Conservation (phyloP, 2,329 filamentous ascomycete species). For the Talaromyces funiculosus region DNA sequence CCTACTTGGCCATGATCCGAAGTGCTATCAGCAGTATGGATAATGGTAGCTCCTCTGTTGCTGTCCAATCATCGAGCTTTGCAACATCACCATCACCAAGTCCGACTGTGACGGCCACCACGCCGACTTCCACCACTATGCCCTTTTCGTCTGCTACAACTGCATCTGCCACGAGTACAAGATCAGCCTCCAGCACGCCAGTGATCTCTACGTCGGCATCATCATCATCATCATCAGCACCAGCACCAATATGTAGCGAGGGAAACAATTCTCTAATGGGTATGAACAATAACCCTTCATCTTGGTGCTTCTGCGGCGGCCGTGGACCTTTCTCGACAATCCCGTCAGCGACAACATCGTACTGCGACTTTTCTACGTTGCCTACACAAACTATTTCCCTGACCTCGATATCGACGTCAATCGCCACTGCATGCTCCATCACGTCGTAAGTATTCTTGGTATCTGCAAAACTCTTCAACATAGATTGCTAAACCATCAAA, state of each 20-base stretch:
- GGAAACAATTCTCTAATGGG: conserved; percentile 4
- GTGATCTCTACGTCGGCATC: not conserved
- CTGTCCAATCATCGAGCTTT: not conserved
- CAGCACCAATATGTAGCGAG: not conserved
- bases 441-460: not conserved
- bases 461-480: too few species aligned
- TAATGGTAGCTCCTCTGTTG: not conserved
- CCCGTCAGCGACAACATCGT: not conserved
- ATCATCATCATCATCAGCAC: not conserved
- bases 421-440: not conserved
- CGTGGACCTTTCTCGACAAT: conserved; percentile 1
- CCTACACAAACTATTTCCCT: conserved; percentile 1
- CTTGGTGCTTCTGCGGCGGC: conserved; percentile 8
- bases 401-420: conserved; percentile 3
- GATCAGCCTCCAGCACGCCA: not conserved
- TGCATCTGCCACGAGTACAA: not conserved
- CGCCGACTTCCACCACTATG: not conserved
- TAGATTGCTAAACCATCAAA: not conserved
- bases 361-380: conserved; percentile 1
- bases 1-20: not conserved
- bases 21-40: conserved; percentile 1
- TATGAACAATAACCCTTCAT: conserved; percentile 1
- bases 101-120: not conserved
- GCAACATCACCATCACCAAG: not conserved
- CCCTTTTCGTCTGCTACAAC: not conserved